Conservation (phyloP, 2,329 filamentous ascomycete genomes). For the Nemania bipapillata region DNA sequence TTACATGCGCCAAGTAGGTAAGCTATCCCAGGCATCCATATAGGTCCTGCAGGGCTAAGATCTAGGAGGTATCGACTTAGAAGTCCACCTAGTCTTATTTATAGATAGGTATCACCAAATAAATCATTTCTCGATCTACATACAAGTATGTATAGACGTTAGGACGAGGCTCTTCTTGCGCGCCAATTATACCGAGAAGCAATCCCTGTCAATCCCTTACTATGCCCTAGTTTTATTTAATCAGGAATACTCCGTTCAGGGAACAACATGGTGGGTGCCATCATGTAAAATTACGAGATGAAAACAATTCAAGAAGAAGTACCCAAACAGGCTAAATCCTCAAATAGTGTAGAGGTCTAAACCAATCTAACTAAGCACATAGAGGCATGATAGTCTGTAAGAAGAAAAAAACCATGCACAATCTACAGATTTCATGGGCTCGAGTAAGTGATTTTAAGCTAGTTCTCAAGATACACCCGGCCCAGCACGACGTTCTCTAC, state of each 20-base stretch:
- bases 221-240: too few species aligned
- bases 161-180: not conserved
- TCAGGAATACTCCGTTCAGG: not conserved
- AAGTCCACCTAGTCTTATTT: not conserved
- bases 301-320: not conserved
- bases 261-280: too few species aligned
- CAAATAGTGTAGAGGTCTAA: not conserved
- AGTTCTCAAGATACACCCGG: not conserved
- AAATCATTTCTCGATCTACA: not conserved
- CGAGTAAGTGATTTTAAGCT: not conserved
- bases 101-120: not conserved
- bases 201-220: not conserved
- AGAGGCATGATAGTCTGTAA: not conserved
- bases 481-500: slow-evolving; percentile 2
- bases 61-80: not conserved
- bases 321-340: not conserved
- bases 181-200: not conserved
- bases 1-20: slow-evolving; percentile 18
- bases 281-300: not conserved
- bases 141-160: too few species aligned
- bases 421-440: not conserved
- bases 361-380: not conserved
- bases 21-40: slow-evolving; percentile 28
- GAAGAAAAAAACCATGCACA: not conserved
- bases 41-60: slow-evolving; percentile 9